phyloP scores from a whole-genome alignment of 441 rosid species.

The Manihot esculenta region DNA sequence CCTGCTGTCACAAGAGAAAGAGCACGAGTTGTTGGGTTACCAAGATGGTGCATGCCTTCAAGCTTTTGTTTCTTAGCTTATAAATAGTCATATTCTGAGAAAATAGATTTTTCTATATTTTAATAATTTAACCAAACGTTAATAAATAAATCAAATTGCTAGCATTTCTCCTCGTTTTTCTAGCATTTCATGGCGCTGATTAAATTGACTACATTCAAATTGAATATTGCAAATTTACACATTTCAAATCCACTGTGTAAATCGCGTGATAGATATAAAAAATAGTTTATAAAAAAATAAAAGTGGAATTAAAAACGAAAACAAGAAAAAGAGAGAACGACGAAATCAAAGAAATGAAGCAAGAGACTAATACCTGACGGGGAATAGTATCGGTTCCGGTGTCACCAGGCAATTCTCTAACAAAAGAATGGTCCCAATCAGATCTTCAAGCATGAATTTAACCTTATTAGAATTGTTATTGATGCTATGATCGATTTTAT shows the following conservation, averaged over 20 bases:
- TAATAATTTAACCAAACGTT: too few relatives aligned
- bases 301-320: neutral
- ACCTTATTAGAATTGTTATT: conserved; percentile 3
- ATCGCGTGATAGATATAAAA: neutral
- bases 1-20: conserved; percentile 93
- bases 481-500: conserved; percentile 15
- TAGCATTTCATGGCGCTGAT: neutral
- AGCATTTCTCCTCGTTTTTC: too few relatives aligned
- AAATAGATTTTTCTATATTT: too few relatives aligned
- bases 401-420: conserved; percentile 84
- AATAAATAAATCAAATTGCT: too few relatives aligned
- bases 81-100: too few relatives aligned
- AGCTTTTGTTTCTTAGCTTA: conserved; percentile 86
- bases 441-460: conserved; percentile 60
- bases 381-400: conserved; percentile 60
- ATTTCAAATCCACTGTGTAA: neutral
- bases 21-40: conserved; percentile 95
- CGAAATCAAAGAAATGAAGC: neutral
- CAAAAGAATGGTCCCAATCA: conserved; percentile 92
- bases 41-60: conserved; percentile 90
- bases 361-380: conserved; percentile 56
- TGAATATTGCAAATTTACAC: too few relatives aligned
- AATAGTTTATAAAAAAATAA: neutral
- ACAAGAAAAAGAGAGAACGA: too few relatives aligned
- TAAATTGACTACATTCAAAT: neutral